phyloP scores from a whole-genome alignment of 306 rosid species.

The Quercus aquifolioides region DNA sequence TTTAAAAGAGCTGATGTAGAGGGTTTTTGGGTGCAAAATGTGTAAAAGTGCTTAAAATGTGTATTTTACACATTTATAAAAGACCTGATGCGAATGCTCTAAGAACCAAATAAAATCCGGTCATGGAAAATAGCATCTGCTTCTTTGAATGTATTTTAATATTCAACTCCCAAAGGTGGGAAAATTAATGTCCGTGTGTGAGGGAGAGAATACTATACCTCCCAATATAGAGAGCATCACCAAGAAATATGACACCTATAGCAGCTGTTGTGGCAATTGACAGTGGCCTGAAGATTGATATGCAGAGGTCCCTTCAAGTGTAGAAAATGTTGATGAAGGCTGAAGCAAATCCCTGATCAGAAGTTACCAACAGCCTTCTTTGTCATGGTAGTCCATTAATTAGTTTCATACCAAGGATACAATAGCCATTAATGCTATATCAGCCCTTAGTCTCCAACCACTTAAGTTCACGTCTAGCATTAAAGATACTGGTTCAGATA shows the following conservation, averaged over 20 bases:
- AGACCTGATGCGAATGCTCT: too few relatives aligned
- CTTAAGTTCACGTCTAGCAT: constrained; percentile 14
- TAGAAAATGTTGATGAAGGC: not conserved
- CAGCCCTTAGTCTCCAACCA: constrained; percentile 22
- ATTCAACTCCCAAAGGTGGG: not conserved
- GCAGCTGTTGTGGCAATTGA: constrained; percentile 34
- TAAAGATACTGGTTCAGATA: constrained; percentile 16
- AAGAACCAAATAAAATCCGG: not conserved
- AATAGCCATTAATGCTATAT: constrained; percentile 16
- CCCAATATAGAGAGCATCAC: constrained; percentile 31
- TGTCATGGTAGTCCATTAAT: not conserved
- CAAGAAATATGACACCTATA: constrained; percentile 28
- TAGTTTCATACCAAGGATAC: constrained; percentile 12
- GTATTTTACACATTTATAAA: too few relatives aligned
- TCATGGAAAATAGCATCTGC: not conserved
- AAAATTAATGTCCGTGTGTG: not conserved
- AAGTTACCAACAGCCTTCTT: not conserved
- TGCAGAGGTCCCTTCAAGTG: constrained; percentile 29
- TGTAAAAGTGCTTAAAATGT: too few relatives aligned
- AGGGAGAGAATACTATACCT: constrained; percentile 17
- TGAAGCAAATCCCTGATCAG: constrained; percentile 16
- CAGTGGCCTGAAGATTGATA: constrained; percentile 34
- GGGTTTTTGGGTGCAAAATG: too few relatives aligned
- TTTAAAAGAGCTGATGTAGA: too few relatives aligned
- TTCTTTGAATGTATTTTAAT: not conserved